Evolutionary conservation across 2,329 filamentous ascomycete genomes (phyloP), one percentile per base, ranked within the genome.

Genomic region (Penicillium sp.): DNA sequence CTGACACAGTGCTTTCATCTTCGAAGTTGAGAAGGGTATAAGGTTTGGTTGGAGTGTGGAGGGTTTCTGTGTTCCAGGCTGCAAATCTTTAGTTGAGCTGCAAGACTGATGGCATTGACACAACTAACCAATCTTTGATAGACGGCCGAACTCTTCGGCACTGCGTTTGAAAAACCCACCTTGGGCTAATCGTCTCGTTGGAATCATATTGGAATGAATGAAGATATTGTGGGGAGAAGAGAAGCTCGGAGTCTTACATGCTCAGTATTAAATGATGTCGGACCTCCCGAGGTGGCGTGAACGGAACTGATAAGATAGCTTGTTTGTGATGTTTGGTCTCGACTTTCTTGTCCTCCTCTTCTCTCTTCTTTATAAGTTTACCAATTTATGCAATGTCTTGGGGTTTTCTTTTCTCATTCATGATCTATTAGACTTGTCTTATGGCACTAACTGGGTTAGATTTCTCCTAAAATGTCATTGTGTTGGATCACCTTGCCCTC

Each of bases 101-200:
- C 32, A n/a, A 39, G 35, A 32, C 27, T 51, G 35, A 49, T 27
- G 47, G n/a, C 36, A 49, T 30, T 38, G 47, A 39, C 49, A 47
- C 46, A 42, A 63, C 69, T 69, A 60, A 84, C 82, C 81, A 56
- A 82, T 78, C 58, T 70, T 77, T 41, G 83, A 80, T 51, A 83
- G 74, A 27, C 82, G 78, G 57, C 79, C 79, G 61, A 86, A 74
- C 66, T 86, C 83, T 42, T 84, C 81, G 50, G 84, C 68, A 56
- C 81, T 85, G 47, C 83, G 79, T 61, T 76, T 79, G 65, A 82
- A 69, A 71, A 87, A 85, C 49, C 82, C 81, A 13, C 71, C 67
- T 55, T 71, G 71, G 9, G 71, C 69, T 51, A 76, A 59, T 48
- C 73, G 72, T 47, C 68, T 64, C 29, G 74, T 76, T 41, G 74